Evolutionary conservation across 805 yeast genomes (phyloP).

Genomic region (Ogataea trehaloabstinens): DNA sequence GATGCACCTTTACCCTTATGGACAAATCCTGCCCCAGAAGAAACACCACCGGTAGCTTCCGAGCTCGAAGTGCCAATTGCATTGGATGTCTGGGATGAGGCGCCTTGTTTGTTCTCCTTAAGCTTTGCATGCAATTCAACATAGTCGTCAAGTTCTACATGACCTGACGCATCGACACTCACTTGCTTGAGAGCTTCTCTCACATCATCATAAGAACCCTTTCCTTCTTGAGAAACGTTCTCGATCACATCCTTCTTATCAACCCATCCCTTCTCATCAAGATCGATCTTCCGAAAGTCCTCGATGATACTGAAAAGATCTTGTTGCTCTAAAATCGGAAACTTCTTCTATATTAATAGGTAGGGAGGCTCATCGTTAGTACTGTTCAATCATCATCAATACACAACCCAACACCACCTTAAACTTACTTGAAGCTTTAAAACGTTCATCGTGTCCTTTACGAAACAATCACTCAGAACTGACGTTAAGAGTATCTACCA

Average conservation of each 20-base stretch:
- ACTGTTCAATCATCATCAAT: neutral
- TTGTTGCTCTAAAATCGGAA: conserved; percentile 80
- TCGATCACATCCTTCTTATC: conserved; percentile 90
- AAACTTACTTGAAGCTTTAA: conserved; percentile 56
- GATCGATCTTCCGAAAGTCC: conserved; percentile 79
- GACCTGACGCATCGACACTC: conserved; percentile 94
- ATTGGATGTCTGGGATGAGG: conserved; percentile 19
- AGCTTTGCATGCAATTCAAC: conserved; percentile 81
- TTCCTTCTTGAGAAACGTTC: conserved; percentile 74
- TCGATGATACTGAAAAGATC: conserved; percentile 85
- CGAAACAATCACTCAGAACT: no score
- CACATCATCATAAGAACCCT: conserved; percentile 84
- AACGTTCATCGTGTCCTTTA: conserved; percentile 67
- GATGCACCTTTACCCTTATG: conserved; percentile 55
- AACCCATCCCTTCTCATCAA: conserved; percentile 91
- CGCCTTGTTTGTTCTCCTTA: conserved; percentile 45
- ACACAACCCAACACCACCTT: neutral
- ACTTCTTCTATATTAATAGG: conserved; percentile 58
- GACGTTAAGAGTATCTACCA: no score
- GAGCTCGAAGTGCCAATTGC: conserved; percentile 22
- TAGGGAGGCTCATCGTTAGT: conserved; percentile 1
- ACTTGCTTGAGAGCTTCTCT: conserved; percentile 91
- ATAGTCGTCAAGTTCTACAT: conserved; percentile 93
- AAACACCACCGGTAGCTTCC: conserved; percentile 29
- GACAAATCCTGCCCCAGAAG: conserved; percentile 32